Evolutionary conservation across 2,329 filamentous ascomycete genomes (phyloP).

Genomic region (Calonectria pseudoreteaudii): DNA sequence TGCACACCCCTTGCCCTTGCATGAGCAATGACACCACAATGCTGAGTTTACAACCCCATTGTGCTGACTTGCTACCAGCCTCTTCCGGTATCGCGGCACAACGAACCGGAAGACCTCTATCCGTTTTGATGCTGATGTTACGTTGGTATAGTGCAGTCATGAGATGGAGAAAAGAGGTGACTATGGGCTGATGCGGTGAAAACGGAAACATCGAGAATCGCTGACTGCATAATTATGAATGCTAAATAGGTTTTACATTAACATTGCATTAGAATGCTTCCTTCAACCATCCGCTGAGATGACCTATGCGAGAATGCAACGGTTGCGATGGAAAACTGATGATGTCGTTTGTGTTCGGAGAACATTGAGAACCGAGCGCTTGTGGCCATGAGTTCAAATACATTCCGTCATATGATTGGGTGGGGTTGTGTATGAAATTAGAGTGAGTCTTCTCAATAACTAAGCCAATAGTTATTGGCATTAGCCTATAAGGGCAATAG

Average conservation of each 20-base stretch:
- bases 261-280: accelerated
- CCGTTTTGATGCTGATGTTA: background rate
- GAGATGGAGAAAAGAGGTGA: background rate
- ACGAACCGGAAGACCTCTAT: background rate
- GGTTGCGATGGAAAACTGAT: background rate
- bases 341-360: background rate
- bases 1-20: constrained; percentile 8
- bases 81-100: background rate
- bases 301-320: background rate
- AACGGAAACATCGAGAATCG: background rate
- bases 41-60: background rate
- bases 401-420: background rate
- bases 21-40: constrained; percentile 5
- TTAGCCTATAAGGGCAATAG: background rate
- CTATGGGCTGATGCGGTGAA: background rate
- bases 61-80: background rate
- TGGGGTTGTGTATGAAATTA: background rate
- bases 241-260: background rate
- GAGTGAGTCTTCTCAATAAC: background rate
- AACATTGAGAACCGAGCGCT: background rate
- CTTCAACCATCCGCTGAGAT: background rate
- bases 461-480: background rate
- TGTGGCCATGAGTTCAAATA: background rate
- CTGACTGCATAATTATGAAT: background rate
- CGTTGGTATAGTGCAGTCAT: background rate